A percentile compares a stretch with the other conserved stretches of the same genome.
These are phyloP conservation scores for Saccharomycopsis oosterbeekiorum DNA, from an alignment of 805 yeast species.

Conservation along the genomic window DNA sequence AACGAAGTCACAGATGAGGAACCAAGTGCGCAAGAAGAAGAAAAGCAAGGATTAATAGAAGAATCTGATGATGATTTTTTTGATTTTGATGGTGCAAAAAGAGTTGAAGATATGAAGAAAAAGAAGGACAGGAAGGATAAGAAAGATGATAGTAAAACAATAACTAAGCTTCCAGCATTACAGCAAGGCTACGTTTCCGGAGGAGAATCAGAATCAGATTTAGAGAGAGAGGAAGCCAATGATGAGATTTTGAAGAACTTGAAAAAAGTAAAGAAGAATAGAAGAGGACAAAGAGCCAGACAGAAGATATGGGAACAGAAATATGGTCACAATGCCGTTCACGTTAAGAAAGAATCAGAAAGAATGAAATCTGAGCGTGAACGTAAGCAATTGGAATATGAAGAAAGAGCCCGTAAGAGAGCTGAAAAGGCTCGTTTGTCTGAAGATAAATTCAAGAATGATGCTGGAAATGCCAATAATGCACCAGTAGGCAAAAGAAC, in stretches of 20 bases:
- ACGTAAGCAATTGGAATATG: constrained; percentile 52
- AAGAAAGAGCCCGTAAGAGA: constrained; percentile 63
- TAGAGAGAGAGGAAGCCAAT: constrained; percentile 34
- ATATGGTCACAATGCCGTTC: constrained; percentile 77
- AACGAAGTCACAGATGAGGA: constrained; percentile 62
- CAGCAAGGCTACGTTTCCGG: constrained; percentile 80
- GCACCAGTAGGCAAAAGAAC: constrained; percentile 32
- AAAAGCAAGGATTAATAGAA: constrained; percentile 22
- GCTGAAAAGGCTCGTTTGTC: constrained; percentile 36
- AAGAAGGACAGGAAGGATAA: constrained; percentile 21
- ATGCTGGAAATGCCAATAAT: constrained; percentile 27
- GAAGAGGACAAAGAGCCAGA: constrained; percentile 96
- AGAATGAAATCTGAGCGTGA: constrained; percentile 47
- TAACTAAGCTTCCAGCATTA: constrained; percentile 50
- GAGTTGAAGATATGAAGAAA: constrained; percentile 20
- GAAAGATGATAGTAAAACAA: constrained; percentile 24
- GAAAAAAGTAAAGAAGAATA: constrained; percentile 56
- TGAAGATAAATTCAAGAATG: constrained; percentile 19
- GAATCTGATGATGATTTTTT: constrained; percentile 34
- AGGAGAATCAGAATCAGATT: constrained; percentile 55
- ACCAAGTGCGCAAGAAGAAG: constrained; percentile 32
- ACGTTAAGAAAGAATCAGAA: constrained; percentile 57
- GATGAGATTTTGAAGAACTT: constrained; percentile 41
- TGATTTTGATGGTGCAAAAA: constrained; percentile 21
- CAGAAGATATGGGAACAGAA: constrained; percentile 94